A percentile compares a stretch with the other conserved stretches of the same genome.
Conservation (phyloP, 768 basidiomycete genomes). For the Tricholoma furcatifolium region DNA sequence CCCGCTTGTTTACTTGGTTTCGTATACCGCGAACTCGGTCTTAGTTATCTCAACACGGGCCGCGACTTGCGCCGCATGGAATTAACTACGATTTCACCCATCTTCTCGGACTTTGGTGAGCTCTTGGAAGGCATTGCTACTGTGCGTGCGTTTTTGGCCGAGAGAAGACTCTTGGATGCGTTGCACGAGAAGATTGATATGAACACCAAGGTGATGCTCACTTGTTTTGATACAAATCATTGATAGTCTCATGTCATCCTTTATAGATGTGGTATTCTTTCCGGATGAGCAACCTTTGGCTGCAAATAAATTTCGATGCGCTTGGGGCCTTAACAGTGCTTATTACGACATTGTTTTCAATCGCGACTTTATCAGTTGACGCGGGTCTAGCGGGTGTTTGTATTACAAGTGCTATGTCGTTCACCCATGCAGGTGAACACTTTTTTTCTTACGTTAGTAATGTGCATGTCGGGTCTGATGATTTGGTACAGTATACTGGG, state of each 20-base stretch:
- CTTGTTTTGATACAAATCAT: neutral
- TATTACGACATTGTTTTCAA: conserved; percentile 72
- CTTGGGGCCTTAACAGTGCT: conserved; percentile 75
- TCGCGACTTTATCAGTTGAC: conserved; percentile 53
- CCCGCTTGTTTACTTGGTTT: conserved; percentile 74
- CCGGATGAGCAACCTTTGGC: conserved; percentile 91
- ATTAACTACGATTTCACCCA: conserved; percentile 81
- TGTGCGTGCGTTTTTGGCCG: conserved; percentile 86
- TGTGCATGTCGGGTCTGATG: neutral
- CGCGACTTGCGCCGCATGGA: conserved; percentile 89
- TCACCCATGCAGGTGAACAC: conserved; percentile 39
- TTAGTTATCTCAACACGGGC: conserved; percentile 77
- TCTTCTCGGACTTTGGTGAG: conserved; percentile 82
- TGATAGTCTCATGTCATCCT: too few species aligned
- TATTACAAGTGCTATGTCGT: conserved; percentile 69
- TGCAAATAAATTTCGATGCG: conserved; percentile 78
- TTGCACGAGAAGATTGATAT: conserved; percentile 73
- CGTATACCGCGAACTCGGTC: conserved; percentile 66
- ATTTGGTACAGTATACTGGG: conserved; percentile 42
- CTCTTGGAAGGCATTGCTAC: conserved; percentile 89
- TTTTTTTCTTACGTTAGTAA: neutral
- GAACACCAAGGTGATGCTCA: conserved; percentile 60
- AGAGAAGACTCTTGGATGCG: conserved; percentile 71
- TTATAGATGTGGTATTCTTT: conserved; percentile 78
- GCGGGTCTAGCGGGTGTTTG: conserved; percentile 69